Conservation (phyloP, 306 rosid species). For the Canavalia ensiformis region DNA sequence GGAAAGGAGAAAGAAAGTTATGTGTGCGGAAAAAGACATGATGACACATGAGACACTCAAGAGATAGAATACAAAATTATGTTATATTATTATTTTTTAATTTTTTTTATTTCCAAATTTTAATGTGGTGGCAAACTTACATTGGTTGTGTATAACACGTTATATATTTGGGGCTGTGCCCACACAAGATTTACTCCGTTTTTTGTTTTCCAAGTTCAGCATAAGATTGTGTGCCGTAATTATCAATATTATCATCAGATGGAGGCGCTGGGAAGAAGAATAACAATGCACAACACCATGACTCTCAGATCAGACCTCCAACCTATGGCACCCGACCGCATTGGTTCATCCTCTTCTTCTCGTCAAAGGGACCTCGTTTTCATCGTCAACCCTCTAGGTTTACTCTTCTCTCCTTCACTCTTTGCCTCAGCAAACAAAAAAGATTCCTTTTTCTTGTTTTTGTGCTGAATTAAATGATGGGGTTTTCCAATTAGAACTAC, state of each 20-base stretch:
- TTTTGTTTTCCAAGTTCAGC: not conserved
- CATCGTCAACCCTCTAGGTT: slow-evolving; percentile 90
- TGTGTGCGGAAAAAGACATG: too few species aligned
- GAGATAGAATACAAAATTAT: too few species aligned
- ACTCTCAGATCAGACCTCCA: slow-evolving; percentile 68
- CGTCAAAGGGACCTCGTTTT: slow-evolving; percentile 83
- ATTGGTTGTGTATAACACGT: too few species aligned
- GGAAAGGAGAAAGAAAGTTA: too few species aligned
- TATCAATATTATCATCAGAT: slow-evolving; percentile 51
- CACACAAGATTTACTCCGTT: too few species aligned
- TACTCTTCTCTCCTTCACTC: not conserved
- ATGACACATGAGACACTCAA: too few species aligned
- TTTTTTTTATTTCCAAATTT: too few species aligned
- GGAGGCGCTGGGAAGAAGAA: slow-evolving; percentile 59
- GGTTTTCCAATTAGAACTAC: slow-evolving; percentile 32
- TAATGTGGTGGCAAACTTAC: too few species aligned
- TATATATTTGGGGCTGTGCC: too few species aligned
- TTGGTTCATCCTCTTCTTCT: slow-evolving; percentile 63
- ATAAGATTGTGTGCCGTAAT: slow-evolving; percentile 28
- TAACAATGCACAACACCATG: slow-evolving; percentile 60
- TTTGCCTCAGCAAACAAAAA: not conserved
- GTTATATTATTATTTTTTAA: too few species aligned
- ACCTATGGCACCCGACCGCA: slow-evolving; percentile 64
- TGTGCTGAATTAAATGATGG: slow-evolving; percentile 40
- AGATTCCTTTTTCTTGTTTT: not conserved